These are phyloP conservation scores for Talaromyces thailandensis DNA, from an alignment of 495 filamentous ascomycete genomes.

Conservation along the genomic window DNA sequence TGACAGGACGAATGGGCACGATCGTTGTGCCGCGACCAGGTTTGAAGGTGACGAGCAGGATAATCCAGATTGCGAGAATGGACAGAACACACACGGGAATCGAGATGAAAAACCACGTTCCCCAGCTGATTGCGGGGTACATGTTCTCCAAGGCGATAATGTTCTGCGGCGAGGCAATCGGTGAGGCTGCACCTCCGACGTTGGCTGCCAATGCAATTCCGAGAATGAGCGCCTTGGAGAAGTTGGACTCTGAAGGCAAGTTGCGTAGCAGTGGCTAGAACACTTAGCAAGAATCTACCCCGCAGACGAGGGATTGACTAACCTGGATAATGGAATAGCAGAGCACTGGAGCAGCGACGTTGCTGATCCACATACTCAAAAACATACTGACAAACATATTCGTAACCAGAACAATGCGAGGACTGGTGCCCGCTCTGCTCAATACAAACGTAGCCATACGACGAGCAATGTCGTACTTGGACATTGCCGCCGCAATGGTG, in stretches of 20 bases:
- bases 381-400: slow-evolving; percentile 99
- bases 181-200: slow-evolving; percentile 91
- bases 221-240: slow-evolving; percentile 91
- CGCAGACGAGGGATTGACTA: slow-evolving; percentile 13
- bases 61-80: slow-evolving; percentile 79
- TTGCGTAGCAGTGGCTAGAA: slow-evolving; percentile 85
- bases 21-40: slow-evolving; percentile 81
- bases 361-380: slow-evolving; percentile 97
- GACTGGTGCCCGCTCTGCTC: slow-evolving; percentile 87
- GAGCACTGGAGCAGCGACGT: slow-evolving; percentile 95
- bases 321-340: slow-evolving; percentile 96
- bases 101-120: slow-evolving; percentile 91
- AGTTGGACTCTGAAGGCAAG: slow-evolving; percentile 76
- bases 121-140: slow-evolving; percentile 83
- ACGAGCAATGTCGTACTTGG: slow-evolving; percentile 96
- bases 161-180: slow-evolving; percentile 95
- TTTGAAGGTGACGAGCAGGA: slow-evolving; percentile 77
- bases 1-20: slow-evolving; percentile 80
- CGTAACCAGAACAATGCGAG: slow-evolving; percentile 77
- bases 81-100: slow-evolving; percentile 88
- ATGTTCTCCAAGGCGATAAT: slow-evolving; percentile 95
- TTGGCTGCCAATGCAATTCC: slow-evolving; percentile 94
- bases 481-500: slow-evolving; percentile 87
- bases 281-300: slow-evolving; percentile 8
- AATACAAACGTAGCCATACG: slow-evolving; percentile 95